These are phyloP conservation scores for Aciculoconidium aculeatum DNA, from an alignment of 805 yeast species.

Conservation along the genomic window DNA sequence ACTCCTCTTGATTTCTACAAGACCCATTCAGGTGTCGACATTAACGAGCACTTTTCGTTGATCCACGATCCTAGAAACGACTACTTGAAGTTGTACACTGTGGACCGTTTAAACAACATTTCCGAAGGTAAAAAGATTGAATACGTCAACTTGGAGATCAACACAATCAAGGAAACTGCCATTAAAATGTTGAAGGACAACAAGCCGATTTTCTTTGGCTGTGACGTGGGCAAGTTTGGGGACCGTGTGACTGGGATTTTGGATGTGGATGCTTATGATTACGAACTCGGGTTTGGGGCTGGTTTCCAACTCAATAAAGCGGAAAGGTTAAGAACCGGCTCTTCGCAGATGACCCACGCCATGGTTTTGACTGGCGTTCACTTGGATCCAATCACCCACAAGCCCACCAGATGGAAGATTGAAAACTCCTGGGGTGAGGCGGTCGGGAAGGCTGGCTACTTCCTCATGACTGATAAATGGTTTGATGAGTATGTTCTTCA, in stretches of 20 bases:
- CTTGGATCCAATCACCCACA: slow-evolving; percentile 44
- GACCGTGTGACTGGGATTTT: slow-evolving; percentile 61
- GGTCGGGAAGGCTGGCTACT: slow-evolving; percentile 37
- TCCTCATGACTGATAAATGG: slow-evolving; percentile 40
- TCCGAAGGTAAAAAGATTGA: slow-evolving; percentile 63
- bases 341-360: slow-evolving; percentile 85
- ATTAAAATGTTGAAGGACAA: slow-evolving; percentile 63
- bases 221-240: slow-evolving; percentile 80
- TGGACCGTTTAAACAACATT: slow-evolving; percentile 72
- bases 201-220: slow-evolving; percentile 83
- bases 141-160: slow-evolving; percentile 64
- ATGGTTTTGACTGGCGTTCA: slow-evolving; percentile 83
- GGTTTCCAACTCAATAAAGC: slow-evolving; percentile 51
- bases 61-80: slow-evolving; percentile 80
- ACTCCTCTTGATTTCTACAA: slow-evolving; percentile 65
- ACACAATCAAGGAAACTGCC: slow-evolving; percentile 52
- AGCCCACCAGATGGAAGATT: slow-evolving; percentile 39
- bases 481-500: slow-evolving; percentile 39
- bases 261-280: slow-evolving; percentile 67
- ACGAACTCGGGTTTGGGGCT: slow-evolving; percentile 50
- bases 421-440: slow-evolving; percentile 41
- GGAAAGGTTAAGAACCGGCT: slow-evolving; percentile 62
- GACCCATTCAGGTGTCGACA: slow-evolving; percentile 48
- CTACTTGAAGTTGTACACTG: slow-evolving; percentile 56
- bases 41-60: slow-evolving; percentile 53